Percentiles rank a stretch among this genome's conserved stretches.
Conservation (phyloP, 2,329 filamentous ascomycete genomes). For the Pseudophaeomoniella oleicola region DNA sequence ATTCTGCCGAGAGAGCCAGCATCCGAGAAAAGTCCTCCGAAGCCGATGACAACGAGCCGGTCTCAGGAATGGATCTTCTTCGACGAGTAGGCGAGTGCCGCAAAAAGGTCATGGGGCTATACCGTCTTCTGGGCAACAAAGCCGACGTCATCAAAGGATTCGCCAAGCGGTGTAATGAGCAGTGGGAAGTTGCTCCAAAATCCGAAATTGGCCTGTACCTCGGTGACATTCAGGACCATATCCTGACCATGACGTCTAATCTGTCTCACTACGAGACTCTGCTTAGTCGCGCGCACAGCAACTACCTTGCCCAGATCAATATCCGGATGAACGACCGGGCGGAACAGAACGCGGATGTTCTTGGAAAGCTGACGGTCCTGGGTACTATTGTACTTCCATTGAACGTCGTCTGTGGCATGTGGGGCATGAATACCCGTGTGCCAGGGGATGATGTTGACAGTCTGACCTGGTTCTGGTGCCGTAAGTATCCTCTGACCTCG, state of each 20-base stretch:
- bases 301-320: slow-evolving; percentile 98
- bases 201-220: slow-evolving; percentile 96
- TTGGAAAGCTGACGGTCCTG: slow-evolving; percentile 87
- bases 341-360: slow-evolving; percentile 86
- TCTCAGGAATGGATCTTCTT: slow-evolving; percentile 64
- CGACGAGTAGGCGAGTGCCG: slow-evolving; percentile 82
- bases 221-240: slow-evolving; percentile 97
- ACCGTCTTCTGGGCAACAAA: slow-evolving; percentile 86
- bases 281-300: slow-evolving; percentile 77
- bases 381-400: slow-evolving; percentile 95
- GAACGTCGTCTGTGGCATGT: slow-evolving; percentile 97
- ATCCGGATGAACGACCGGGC: slow-evolving; percentile 97
- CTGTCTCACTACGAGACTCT: slow-evolving; percentile 95
- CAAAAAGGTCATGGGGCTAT: slow-evolving; percentile 94
- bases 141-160: slow-evolving; percentile 99
- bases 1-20: not conserved
- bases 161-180: slow-evolving; percentile 93
- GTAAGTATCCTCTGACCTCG: slow-evolving; percentile 20
- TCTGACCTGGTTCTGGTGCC: slow-evolving; percentile 58
- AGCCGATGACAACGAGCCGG: slow-evolving; percentile 24
- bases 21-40: slow-evolving; percentile 30
- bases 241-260: slow-evolving; percentile 96
- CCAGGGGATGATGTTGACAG: slow-evolving; percentile 79
- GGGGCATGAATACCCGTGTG: slow-evolving; percentile 83
- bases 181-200: slow-evolving; percentile 89